Base-by-base conservation (phyloP, 805 yeast species). In the Spathaspora arborariae region DNA sequence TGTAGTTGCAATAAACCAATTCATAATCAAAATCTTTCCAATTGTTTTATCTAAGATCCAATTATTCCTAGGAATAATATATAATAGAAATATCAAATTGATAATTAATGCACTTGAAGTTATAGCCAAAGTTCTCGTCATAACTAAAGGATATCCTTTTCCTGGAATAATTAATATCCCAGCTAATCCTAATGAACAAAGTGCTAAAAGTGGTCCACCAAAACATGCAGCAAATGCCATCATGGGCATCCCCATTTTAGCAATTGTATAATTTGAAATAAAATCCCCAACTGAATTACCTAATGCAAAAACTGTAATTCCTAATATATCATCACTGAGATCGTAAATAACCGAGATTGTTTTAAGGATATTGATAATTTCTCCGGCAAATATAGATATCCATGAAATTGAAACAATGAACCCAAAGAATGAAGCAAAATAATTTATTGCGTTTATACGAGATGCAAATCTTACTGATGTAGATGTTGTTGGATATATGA, bases 201-300 rank as follows among this genome's bases (percentile, higher is more conserved):
- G 68, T 45, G 90, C 85, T 37, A 94, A 62, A 47, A 92, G 65
- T 0, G 98, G 98, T 1, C 97, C 89, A 0, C 97, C 98, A 62
- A 91, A 85, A 58, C 98, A 91, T 0, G 97, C 97, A 22, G 94
- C 87, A n/a, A 94, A 71, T 0, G 97, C 97, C 86, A 92, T 86
- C 40, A 85, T 75, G 0, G 96, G 88, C 67, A 80, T 82, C 0
- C 96, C 96, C 75, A 88, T 78, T 47, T 71, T 71, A 0, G 96
- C 90, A 20, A 92, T 79, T 0, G 95, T 85, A 30, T 85, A 62
- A 55, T 92, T 89, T 0, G 97, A 85, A 1, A 91, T 82, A 41
- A 91, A 68, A 59, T 92, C 99, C 5, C 98, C 97, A 5, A 87
- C 68, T 1, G 97, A 91, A 62, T 92, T 94, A 4, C 99, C 98